These are phyloP conservation scores for Termitomyces sp. DNA, from an alignment of 768 basidiomycete genomes.

Conservation along the genomic window DNA sequence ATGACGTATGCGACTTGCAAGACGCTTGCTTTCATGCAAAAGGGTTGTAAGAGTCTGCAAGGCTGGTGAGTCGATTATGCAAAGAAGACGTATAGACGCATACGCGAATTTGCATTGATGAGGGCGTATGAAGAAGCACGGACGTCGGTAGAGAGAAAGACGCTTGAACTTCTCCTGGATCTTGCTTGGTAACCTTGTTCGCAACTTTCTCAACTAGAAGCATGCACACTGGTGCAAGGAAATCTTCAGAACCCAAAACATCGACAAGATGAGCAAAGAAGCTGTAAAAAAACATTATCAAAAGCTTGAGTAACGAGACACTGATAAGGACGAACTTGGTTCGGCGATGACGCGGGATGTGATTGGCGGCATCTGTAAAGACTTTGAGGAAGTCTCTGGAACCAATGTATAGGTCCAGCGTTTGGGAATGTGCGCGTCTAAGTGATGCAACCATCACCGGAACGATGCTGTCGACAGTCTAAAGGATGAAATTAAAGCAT, in stretches of 20 bases:
- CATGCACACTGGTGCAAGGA: slow-evolving; percentile 79
- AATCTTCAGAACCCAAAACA: slow-evolving; percentile 74
- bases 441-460: slow-evolving; percentile 88
- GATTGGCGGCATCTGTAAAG: slow-evolving; percentile 89
- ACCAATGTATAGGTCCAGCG: slow-evolving; percentile 59
- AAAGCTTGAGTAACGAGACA: background rate
- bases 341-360: slow-evolving; percentile 90
- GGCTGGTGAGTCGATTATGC: slow-evolving; percentile 1
- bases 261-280: slow-evolving; percentile 89
- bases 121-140: slow-evolving; percentile 51
- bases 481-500: slow-evolving; percentile 1
- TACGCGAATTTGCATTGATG: slow-evolving; percentile 48
- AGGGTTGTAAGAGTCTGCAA: slow-evolving; percentile 57
- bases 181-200: slow-evolving; percentile 63
- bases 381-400: slow-evolving; percentile 82
- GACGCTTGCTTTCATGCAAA: slow-evolving; percentile 59
- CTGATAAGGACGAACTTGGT: slow-evolving; percentile 53
- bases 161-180: slow-evolving; percentile 48
- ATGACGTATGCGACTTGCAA: slow-evolving; percentile 38
- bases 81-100: slow-evolving; percentile 13
- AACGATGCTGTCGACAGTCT: slow-evolving; percentile 93
- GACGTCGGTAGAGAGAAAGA: slow-evolving; percentile 64
- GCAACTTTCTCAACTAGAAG: slow-evolving; percentile 77
- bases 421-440: slow-evolving; percentile 45
- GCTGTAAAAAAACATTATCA: slow-evolving; percentile 31